Conservation (phyloP, 2,329 filamentous ascomycete genomes). For the Didymellaceae sp. region DNA sequence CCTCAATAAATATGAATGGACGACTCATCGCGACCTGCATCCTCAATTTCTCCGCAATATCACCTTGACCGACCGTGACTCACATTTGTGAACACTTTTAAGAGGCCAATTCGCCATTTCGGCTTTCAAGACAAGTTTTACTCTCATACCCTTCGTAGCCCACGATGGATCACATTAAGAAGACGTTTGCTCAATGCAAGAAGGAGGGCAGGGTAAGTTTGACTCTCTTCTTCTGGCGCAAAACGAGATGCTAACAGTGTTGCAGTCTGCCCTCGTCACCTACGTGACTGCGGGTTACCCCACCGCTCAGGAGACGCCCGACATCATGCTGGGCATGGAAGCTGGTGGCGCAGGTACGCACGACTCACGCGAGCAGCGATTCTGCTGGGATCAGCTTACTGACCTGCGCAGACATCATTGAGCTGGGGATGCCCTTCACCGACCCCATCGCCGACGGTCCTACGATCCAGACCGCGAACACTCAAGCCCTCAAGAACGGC, state of each 20-base stretch:
- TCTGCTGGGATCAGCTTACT: constrained; percentile 18
- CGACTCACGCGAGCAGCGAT: constrained; percentile 3
- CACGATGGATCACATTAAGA: constrained; percentile 57
- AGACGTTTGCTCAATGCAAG: constrained; percentile 59
- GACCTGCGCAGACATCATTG: constrained; percentile 76
- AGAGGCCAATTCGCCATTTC: constrained; percentile 18
- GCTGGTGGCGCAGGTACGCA: constrained; percentile 83
- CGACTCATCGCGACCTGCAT: constrained; percentile 18
- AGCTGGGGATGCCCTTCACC: constrained; percentile 95
- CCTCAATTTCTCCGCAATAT: constrained; percentile 15
- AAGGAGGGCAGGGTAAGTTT: constrained; percentile 53
- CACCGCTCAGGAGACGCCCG: constrained; percentile 77
- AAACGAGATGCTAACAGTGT: constrained; percentile 15
- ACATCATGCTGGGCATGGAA: constrained; percentile 87
- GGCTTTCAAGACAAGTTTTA: constrained; percentile 10
- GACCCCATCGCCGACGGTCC: constrained; percentile 98
- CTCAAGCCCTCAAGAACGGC: constrained; percentile 83
- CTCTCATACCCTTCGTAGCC: not conserved
- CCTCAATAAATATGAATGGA: constrained; percentile 21
- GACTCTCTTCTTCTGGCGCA: not conserved
- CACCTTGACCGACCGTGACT: constrained; percentile 15
- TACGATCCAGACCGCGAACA: constrained; percentile 95
- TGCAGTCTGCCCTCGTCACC: constrained; percentile 82
- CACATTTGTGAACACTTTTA: constrained; percentile 11
- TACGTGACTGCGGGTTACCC: constrained; percentile 97